Evolutionary conservation across 176 grass and related monocot genomes (phyloP).

Genomic region (Phyllostachys edulis): DNA sequence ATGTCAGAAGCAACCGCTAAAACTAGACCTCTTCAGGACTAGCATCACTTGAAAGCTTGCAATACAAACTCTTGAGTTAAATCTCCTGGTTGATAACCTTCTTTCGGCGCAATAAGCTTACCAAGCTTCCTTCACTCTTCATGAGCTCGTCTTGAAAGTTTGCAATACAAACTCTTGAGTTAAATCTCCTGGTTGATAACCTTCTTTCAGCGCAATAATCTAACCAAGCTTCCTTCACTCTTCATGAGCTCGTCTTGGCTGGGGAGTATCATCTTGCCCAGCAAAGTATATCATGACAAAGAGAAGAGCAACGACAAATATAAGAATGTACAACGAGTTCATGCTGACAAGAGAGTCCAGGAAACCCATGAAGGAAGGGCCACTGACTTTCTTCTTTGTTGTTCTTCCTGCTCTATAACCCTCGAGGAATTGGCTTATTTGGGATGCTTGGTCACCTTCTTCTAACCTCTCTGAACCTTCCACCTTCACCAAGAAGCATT

Average conservation of each 20-base stretch:
- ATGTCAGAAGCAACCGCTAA: slow-evolving; percentile 25
- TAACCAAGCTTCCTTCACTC: slow-evolving; percentile 19
- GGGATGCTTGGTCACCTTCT: slow-evolving; percentile 73
- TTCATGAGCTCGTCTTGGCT: slow-evolving; percentile 45
- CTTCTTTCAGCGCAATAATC: not conserved
- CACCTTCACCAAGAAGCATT: slow-evolving; percentile 56
- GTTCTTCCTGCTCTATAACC: slow-evolving; percentile 88
- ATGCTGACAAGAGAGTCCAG: slow-evolving; percentile 71
- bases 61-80: not conserved
- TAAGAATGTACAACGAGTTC: slow-evolving; percentile 75
- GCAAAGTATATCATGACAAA: slow-evolving; percentile 61
- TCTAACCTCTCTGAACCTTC: slow-evolving; percentile 73
- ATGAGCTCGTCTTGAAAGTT: not conserved
- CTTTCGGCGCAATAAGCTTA: not conserved
- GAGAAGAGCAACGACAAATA: slow-evolving; percentile 69
- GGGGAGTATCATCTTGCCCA: slow-evolving; percentile 55
- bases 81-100: slow-evolving; percentile 6
- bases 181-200: slow-evolving; percentile 3
- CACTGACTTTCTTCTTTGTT: slow-evolving; percentile 75
- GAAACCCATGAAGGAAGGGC: slow-evolving; percentile 83
- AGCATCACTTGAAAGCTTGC: slow-evolving; percentile 5
- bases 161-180: not conserved
- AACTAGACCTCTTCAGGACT: slow-evolving; percentile 31
- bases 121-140: too few relatives aligned
- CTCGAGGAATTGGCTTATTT: slow-evolving; percentile 88